These are phyloP conservation scores for Hordeum marinum DNA, from an alignment of 176 grass and related monocot species.

Conservation along the genomic window DNA sequence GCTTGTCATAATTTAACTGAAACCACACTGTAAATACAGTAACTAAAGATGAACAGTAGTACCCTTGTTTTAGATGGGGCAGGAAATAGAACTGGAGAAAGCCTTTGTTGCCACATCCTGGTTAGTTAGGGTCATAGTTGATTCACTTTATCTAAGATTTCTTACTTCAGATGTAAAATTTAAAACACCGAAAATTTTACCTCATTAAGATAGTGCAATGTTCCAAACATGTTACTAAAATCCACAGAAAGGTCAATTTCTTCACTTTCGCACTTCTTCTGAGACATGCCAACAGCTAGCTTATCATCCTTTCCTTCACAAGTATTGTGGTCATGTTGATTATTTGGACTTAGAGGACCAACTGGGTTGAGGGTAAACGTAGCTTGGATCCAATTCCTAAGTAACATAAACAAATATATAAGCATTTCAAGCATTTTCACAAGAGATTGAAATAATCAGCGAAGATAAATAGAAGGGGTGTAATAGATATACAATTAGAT, in stretches of 20 bases:
- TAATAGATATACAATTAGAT: neutral
- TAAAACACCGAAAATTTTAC: slow-evolving; percentile 24
- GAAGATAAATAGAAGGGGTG: neutral
- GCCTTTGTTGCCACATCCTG: neutral
- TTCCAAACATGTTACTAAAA: slow-evolving; percentile 59
- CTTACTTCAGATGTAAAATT: neutral
- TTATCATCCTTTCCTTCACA: slow-evolving; percentile 36
- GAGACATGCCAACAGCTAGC: slow-evolving; percentile 1
- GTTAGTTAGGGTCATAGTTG: neutral
- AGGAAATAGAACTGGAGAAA: neutral
- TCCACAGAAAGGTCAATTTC: slow-evolving; percentile 76
- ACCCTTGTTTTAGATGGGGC: neutral
- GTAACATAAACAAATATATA: slow-evolving; percentile 4
- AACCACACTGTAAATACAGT: neutral
- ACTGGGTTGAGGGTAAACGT: slow-evolving; percentile 42
- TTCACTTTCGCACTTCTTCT: slow-evolving; percentile 28
- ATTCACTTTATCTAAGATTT: neutral
- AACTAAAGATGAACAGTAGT: neutral
- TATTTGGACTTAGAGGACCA: slow-evolving; percentile 12
- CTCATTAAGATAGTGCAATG: slow-evolving; percentile 60
- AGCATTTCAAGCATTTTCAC: neutral
- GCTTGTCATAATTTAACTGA: neutral
- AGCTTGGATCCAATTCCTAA: slow-evolving; percentile 95
- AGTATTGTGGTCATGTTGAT: slow-evolving; percentile 4
- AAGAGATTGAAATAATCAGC: slow-evolving; percentile 2